Base-by-base conservation (phyloP, 2,329 filamentous ascomycete genomes). In the Penicillium hordei region DNA sequence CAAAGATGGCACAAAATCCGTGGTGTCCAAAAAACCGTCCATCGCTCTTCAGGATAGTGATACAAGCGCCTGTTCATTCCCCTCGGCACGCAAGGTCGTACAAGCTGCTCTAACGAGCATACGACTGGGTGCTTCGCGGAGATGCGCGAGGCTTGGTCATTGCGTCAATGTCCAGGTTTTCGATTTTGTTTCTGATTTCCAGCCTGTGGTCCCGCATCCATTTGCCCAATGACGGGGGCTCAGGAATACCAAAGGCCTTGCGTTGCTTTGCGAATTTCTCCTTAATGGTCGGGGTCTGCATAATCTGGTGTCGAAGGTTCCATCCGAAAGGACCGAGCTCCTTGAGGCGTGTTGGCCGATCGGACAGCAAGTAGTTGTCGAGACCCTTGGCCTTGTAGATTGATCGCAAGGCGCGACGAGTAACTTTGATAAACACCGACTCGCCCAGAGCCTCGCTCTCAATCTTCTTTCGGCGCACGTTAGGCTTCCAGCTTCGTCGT, bases 241-340 rank as follows among this genome's bases (percentile, higher is more conserved):
- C 78, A 5, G 83, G 81, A 58, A 96, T 70, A 0, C 91, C 90
- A 49, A 94, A 73, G 21, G 78, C 78, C 57, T 80, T 77, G 60
- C 91, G 81, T 78, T 96, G 82, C 49, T 77, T 72, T 42, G 83
- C 82, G 70, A 92, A 90, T 63, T 84, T 80, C 64, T 83, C 82
- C 72, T 87, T 86, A 50, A 95, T 83, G 21, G 78, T 77, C 1
- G 81, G 78, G 5, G 87, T 92, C 78, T 93, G 90, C 88, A 97
- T 91, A 60, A 99, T 81, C 61, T 90, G 84, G 90, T 92, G 97
- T 63, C 94, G 82, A 69, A 99, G 78, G 67, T 88, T 86, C 94
- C 94, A 99, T 7, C 94, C 94, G 64, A 89, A 89, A 52, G 93
- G 86, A 5, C 94, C 94, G 57, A 99, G 81, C 75, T 96, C 91